A percentile compares a stretch with the other conserved stretches of the same genome.
phyloP scores from a whole-genome alignment of 208 protist species.

The Trypanosoma scelopori region DNA sequence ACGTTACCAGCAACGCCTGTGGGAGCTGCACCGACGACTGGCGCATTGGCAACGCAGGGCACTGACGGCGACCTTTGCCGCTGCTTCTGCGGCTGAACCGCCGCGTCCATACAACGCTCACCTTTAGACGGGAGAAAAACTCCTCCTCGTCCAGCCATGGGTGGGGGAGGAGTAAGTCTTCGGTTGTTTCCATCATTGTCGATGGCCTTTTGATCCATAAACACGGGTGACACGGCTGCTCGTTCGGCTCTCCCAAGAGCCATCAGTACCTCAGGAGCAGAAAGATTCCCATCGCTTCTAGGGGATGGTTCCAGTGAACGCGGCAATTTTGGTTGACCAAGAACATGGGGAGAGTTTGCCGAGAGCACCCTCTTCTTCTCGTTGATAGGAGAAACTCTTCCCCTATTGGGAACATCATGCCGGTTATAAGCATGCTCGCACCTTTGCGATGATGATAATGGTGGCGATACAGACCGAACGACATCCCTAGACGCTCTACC shows the following conservation, averaged over 20 bases:
- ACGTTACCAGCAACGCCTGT: neutral
- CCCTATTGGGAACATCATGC: neutral
- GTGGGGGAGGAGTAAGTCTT: neutral
- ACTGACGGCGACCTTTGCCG: too few relatives aligned
- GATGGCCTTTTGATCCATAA: neutral
- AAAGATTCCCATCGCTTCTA: too few relatives aligned
- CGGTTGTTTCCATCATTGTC: neutral
- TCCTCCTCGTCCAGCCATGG: neutral
- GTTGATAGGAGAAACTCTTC: neutral
- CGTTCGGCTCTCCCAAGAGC: neutral
- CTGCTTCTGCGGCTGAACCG: too few relatives aligned
- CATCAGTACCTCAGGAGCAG: neutral
- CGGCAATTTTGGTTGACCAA: neutral
- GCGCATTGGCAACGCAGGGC: too few relatives aligned
- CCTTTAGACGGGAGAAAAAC: neutral
- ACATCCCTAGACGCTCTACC: neutral
- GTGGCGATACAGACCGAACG: neutral
- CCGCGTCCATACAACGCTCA: too few relatives aligned
- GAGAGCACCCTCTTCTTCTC: neutral
- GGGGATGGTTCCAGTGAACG: neutral
- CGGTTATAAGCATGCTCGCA: neutral
- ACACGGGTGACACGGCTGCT: neutral
- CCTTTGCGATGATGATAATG: neutral
- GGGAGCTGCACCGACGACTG: neutral
- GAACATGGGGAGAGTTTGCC: conserved; percentile 7